Evolutionary conservation across 768 basidiomycete genomes (phyloP).

Genomic region (Rhodotorula kratochvilovae): DNA sequence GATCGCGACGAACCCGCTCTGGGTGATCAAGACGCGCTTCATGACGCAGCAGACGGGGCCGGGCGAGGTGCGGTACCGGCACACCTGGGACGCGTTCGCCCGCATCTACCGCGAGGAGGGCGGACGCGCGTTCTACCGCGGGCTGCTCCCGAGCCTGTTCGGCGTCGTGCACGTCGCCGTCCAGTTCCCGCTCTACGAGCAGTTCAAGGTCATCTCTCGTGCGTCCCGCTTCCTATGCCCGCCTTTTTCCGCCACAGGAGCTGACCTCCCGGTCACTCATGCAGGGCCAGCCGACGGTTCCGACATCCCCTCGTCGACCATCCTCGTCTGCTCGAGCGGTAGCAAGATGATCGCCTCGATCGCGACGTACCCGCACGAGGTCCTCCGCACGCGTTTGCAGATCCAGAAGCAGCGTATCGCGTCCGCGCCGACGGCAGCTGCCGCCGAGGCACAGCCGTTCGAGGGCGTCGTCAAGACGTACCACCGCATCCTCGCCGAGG

Average conservation of each 20-base stretch:
- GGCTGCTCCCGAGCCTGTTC: slow-evolving; percentile 82
- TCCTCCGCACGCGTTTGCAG: slow-evolving; percentile 94
- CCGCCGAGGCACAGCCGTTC: not conserved
- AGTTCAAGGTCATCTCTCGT: slow-evolving; percentile 82
- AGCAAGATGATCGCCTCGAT: slow-evolving; percentile 95
- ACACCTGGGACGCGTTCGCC: slow-evolving; percentile 80
- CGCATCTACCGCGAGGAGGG: slow-evolving; percentile 91
- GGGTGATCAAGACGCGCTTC: slow-evolving; percentile 99
- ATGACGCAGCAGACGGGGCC: slow-evolving; percentile 61
- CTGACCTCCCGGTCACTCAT: slow-evolving; percentile 24
- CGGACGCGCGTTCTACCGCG: slow-evolving; percentile 82
- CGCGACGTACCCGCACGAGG: slow-evolving; percentile 96
- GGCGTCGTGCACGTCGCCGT: slow-evolving; percentile 94
- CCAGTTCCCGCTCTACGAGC: slow-evolving; percentile 94
- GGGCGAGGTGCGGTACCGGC: slow-evolving; percentile 61
- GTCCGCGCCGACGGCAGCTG: not conserved
- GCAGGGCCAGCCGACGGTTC: slow-evolving; percentile 45
- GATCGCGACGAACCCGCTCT: slow-evolving; percentile 87
- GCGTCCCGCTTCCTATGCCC: slow-evolving; percentile 48
- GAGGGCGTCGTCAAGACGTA: slow-evolving; percentile 71
- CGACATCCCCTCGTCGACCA: slow-evolving; percentile 57
- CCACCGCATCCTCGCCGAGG: slow-evolving; percentile 65
- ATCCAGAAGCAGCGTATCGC: slow-evolving; percentile 51
- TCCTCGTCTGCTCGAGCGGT: slow-evolving; percentile 82
- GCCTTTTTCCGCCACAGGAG: slow-evolving; percentile 12